Base-by-base conservation (phyloP, 352 stramenopile genomes). In the Nothophytophthora sp. region DNA sequence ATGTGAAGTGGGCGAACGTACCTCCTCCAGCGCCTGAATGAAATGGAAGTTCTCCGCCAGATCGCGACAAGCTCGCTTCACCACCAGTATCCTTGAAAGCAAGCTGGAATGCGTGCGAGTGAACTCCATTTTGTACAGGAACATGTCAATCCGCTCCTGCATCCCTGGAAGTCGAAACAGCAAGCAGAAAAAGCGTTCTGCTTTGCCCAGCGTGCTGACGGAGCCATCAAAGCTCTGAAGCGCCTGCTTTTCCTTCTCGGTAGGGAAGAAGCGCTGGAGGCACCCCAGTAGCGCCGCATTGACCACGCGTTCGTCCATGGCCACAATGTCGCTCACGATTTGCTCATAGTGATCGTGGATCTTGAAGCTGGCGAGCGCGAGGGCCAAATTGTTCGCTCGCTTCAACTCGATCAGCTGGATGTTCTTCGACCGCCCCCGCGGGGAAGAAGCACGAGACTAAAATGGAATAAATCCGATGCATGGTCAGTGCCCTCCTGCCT, bases 81-180 rank as follows among this genome's bases (percentile, higher is more conserved):
- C 69, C 5, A 82, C 38, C 36, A 86, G 63, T 29, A 91, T 70
- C 25, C 69, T 71, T 0, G 55, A 52, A 13, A 84, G 57, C 16
- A 86, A 46, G 8, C 46, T 77, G 11, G 60, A 65, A 20, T 81
- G 68, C 15, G 33, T 77, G 1, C 69, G 63, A 13, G 34, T 29
- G 37, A 91, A 91, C 60, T 85, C 75, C 30, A 91, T 70, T 50
- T 89, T 91, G 60, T 86, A 91, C 24, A 89, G 49, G 15, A 91
- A 88, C 56, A 80, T 86, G 22, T 91, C 76, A 38, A 91, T 88
- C 15, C 77, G 71, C 28, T 76, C 58, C 15, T 77, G 62, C 54
- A 89, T 78, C 7, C 70, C 54, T 6, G 76, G 61, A 8, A 91
- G 65, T 63, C 79, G 75, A 25, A 91, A 72, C 19, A 91, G 40